Conservation (phyloP, 257 asterid species). For the Solanum lycopersicoides region DNA sequence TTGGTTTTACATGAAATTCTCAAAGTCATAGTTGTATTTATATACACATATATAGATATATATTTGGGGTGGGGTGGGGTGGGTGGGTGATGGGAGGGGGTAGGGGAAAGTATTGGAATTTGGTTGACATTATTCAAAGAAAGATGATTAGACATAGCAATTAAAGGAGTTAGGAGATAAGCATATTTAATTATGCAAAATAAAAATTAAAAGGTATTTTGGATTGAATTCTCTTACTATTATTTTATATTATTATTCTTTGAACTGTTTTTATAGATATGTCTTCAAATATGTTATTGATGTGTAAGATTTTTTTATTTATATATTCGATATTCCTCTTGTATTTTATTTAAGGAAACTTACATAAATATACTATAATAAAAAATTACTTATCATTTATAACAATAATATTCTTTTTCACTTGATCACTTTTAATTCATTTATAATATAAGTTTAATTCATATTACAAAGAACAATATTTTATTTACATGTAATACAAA, state of each 20-base stretch:
- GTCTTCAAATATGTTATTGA: background rate
- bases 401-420: no score
- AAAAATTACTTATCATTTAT: no score
- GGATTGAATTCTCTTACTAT: constrained; percentile 5
- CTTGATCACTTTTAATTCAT: no score
- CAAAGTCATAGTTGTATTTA: constrained; percentile 2
- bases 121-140: constrained; percentile 31
- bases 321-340: rapidly evolving
- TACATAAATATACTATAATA: no score
- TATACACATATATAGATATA: background rate
- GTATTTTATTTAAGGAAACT: no score
- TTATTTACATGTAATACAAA: no score
- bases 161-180: background rate
- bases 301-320: no score
- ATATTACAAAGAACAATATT: no score
- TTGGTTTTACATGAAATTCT: constrained; percentile 13
- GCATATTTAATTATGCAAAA: background rate
- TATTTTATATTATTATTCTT: background rate
- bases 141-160: constrained; percentile 14
- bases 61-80: background rate
- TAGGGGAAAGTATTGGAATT: constrained; percentile 20
- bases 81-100: background rate
- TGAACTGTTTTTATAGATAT: background rate
- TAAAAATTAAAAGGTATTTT: background rate
- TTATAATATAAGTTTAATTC: no score